Evolutionary conservation across 2,329 filamentous ascomycete species (phyloP), one percentile per base, ranked within the genome.

Genomic region (Monosporascus sp.): DNA sequence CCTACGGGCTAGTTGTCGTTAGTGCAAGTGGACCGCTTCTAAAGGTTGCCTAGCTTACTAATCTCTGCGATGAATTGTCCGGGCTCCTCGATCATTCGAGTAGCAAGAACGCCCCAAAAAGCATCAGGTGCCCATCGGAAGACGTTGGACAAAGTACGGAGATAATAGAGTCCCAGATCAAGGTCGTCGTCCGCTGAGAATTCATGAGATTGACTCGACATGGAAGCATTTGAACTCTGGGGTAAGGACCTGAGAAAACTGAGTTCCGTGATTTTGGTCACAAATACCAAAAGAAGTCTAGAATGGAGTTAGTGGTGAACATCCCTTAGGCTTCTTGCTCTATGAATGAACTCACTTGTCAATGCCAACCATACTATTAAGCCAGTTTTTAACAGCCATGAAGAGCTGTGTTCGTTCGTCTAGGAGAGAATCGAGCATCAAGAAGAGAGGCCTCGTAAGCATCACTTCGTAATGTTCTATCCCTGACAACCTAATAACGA

Each of bases 331-430:
- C 14, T 45, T 37, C 20, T 22, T 37, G 7, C 19, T 19, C 17
- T 37, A 22, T 11, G 6, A 9, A 35, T 16, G 5, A 44, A 68
- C 74, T 63, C 70, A 85, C 83, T 82, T 83, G 58, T 87, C 83
- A 58, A 85, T 78, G 3, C 83, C 82, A 53, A 82, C 70, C 62
- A 85, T 77, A 52, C 68, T 85, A 61, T 88, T 87, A 3, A 97
- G 76, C 92, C 93, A 97, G 48, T 82, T 85, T 62, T 87, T 87
- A 40, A 90, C 84, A 26, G 88, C 87, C 70, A 91, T 87, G 57
- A 87, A 90, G 16, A 88, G 74, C 61, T 92, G 88, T 2, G 85
- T 87, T 20, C 82, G 79, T 55, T 90, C 85, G 54, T 92, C 86
- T 19, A 82, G 72, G 1, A 97, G 75, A 1, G 86, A 80, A 69